Base-by-base conservation (phyloP, 2,329 filamentous ascomycete genomes). In the Phialemoniopsis sp. region DNA sequence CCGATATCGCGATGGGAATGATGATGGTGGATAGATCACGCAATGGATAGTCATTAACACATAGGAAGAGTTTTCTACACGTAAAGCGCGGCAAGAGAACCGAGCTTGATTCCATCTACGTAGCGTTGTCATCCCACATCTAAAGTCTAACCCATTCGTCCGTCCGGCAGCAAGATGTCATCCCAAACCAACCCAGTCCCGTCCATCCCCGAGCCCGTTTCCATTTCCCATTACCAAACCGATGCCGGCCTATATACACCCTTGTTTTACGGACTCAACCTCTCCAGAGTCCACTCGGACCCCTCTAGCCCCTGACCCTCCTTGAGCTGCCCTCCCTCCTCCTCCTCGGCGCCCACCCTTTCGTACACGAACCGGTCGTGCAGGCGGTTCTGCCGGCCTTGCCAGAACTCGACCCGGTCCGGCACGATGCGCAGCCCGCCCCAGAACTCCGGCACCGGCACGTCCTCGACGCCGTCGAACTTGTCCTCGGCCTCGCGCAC, bases 361-460 rank as follows among this genome's bases (percentile, higher is more conserved):
- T 80, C 79, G 65, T 96, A 97, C 45, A 82, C 76, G 60, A 98
- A 97, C 17, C 93, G 84, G 71, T 98, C 93, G 66, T 98, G 93
- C 62, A 98, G 66, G 43, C 93, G 76, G 65, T 85, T 95, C 57
- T 88, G 78, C 53, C 93, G 78, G 3, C 93, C 93, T 71, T 96
- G 90, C 81, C 93, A 98, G 60, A 98, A 98, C 73, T 98, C 93
- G 36, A 98, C 76, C 52, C 80, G 78, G 56, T 89, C 85, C 1
- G 93, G 91, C 47, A 90, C 74, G 44, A 98, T 77, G 51, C 91
- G 80, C 59, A 96, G 59, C 0, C 93, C 93, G 21, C 93, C 93
- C 93, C 93, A 98, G 60, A 95, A 96, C 9, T 87, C 83, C 4
- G 93, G 93, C 36, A 96, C 82, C 2, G 90, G 90, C 48, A 98